These are phyloP conservation scores for Graphilbum sp. DNA, from an alignment of 2,329 filamentous ascomycete species.

Conservation along the genomic window DNA sequence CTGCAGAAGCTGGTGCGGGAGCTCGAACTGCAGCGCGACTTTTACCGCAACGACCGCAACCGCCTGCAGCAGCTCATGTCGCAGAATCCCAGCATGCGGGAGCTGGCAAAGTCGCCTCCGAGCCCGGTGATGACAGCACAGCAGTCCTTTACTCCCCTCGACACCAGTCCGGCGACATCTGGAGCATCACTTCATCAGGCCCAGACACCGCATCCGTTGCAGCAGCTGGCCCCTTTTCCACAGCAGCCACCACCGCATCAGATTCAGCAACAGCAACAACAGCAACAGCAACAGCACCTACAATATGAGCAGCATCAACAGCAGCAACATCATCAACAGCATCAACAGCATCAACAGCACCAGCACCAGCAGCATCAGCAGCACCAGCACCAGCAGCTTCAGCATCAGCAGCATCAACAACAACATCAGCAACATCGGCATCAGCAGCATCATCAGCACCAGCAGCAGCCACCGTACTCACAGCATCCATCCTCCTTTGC, in stretches of 20 bases:
- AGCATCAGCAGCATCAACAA: not conserved
- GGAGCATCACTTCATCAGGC: not conserved
- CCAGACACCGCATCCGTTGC: slow-evolving; percentile 4
- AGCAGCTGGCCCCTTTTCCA: not conserved
- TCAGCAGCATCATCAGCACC: not conserved
- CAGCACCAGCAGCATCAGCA: no score
- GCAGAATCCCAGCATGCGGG: slow-evolving; percentile 38
- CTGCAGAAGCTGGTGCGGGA: slow-evolving; percentile 36
- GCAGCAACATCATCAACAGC: not conserved
- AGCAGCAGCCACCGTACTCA: not conserved
- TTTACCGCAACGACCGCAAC: slow-evolving; percentile 57
- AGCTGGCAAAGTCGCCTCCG: slow-evolving; percentile 33
- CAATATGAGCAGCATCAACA: not conserved
- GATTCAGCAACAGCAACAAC: slow-evolving; percentile 1
- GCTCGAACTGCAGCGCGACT: slow-evolving; percentile 48
- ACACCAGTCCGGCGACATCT: slow-evolving; percentile 14
- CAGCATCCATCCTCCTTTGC: not conserved
- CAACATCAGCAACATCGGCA: not conserved
- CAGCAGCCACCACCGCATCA: slow-evolving; percentile 1
- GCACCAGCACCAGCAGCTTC: not conserved
- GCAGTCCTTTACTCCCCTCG: slow-evolving; percentile 14
- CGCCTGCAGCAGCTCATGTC: slow-evolving; percentile 51
- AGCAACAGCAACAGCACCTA: not conserved
- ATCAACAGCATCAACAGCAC: not conserved
- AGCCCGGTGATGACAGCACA: slow-evolving; percentile 23